Base-by-base conservation (phyloP, 2,329 filamentous ascomycete genomes). In the Hirsutella thompsonii region DNA sequence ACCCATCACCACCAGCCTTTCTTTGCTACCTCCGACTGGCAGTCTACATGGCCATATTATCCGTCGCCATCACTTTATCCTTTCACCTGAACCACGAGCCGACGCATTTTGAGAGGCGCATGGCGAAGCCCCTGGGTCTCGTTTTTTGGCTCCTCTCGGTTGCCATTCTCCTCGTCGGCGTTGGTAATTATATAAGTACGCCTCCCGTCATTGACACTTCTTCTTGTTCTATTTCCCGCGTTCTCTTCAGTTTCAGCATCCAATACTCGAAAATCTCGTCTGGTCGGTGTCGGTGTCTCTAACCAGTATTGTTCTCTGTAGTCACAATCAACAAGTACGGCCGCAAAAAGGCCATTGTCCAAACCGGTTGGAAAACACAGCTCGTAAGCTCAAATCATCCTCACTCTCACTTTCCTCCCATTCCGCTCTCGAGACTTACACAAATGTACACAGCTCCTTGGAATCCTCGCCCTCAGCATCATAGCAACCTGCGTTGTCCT, bases 281-380 rank as follows among this genome's bases (percentile, higher is more conserved):
- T 16, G 30, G 10, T 20, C 21, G 20, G 11, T 9, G 3, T 14
- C n/a, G n/a, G 19, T 13, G 51, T n/a, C 20, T 16, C 19, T 3
- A 13, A n/a, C 37, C 32, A 8, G 19, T 14, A n/a, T n/a, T 5
- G 8, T 5, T n/a, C 1, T 16, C 2, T n/a, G 3, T 23, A 76
- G 72, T 79, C 52, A 81, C 78, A 0, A 65, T 96, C 20, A 83
- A 83, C 51, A 81, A 85, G 56, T 98, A 94, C 58, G 83, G 83
- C 51, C 70, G 74, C 32, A 77, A 80, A 49, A 72, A 73, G 20
- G 92, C 92, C 0, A 72, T 96, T 47, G 92, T 98, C 32, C 92
- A 98, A 65, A 83, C 79, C 23, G 92, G 92, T 1, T 92, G 85
- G 83, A 90, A 87, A 62, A 96, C 92, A 30, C 89, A 96, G 57